These are phyloP conservation scores for Przewalskia tangutica DNA, from an alignment of 257 asterid genomes.

Conservation along the genomic window DNA sequence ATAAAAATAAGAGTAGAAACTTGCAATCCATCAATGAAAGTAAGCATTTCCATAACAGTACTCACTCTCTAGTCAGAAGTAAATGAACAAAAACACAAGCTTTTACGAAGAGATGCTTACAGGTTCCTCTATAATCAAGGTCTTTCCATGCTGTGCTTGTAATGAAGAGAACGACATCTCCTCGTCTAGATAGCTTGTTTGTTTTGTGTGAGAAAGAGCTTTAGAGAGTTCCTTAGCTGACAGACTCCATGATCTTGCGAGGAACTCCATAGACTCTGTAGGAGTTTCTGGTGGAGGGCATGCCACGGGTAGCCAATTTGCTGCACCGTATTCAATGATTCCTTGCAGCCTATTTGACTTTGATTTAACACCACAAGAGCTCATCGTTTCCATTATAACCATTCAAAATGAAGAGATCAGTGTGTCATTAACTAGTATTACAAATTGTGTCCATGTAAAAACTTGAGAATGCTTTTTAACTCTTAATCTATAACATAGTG, in stretches of 20 bases:
- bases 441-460: background rate
- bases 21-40: background rate
- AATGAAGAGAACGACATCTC: slow-evolving; percentile 12
- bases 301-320: slow-evolving; percentile 32
- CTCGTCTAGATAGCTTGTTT: slow-evolving; percentile 8
- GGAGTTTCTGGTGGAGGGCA: slow-evolving; percentile 85
- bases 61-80: background rate
- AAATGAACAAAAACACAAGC: background rate
- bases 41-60: background rate
- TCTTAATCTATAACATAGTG: background rate
- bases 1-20: background rate
- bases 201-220: slow-evolving; percentile 44
- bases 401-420: background rate
- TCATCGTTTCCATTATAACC: slow-evolving; percentile 19
- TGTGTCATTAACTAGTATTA: background rate
- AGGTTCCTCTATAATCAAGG: slow-evolving; percentile 11
- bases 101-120: slow-evolving; percentile 12
- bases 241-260: slow-evolving; percentile 80
- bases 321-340: slow-evolving; percentile 53
- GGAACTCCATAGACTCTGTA: slow-evolving; percentile 83
- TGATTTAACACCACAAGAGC: slow-evolving; percentile 21
- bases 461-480: background rate
- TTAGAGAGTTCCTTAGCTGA: slow-evolving; percentile 68
- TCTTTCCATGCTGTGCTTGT: slow-evolving; percentile 15
- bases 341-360: slow-evolving; percentile 39